phyloP scores from a whole-genome alignment of 2,329 filamentous ascomycete species.

The Dactylonectria estremocensis region DNA sequence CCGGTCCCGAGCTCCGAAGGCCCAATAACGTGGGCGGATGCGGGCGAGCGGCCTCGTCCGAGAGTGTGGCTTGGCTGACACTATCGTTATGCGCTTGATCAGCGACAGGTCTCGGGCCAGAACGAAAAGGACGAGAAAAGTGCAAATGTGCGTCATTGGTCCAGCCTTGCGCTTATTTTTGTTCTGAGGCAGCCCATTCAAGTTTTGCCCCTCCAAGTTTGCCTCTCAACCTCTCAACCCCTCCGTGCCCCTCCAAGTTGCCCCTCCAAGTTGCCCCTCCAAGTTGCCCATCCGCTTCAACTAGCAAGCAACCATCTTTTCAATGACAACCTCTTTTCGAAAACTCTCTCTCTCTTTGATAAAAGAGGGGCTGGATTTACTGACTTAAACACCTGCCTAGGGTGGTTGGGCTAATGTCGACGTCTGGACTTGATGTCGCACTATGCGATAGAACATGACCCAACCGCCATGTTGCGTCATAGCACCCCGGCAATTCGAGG shows the following conservation, averaged over 20 bases:
- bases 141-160: background rate
- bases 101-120: background rate
- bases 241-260: too few species aligned
- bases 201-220: background rate
- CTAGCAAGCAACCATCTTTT: too few species aligned
- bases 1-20: background rate
- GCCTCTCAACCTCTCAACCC: background rate
- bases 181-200: background rate
- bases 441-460: background rate
- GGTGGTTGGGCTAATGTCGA: background rate
- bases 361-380: too few species aligned
- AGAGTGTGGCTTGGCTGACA: background rate
- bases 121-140: background rate
- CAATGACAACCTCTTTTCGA: too few species aligned
- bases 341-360: too few species aligned
- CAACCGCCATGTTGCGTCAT: constrained; percentile 6
- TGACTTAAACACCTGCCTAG: background rate
- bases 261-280: too few species aligned
- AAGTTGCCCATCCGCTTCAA: background rate
- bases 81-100: background rate
- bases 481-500: background rate
- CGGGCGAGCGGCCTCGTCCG: background rate
- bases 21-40: background rate
- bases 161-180: constrained; percentile 3
- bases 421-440: background rate